phyloP scores from a whole-genome alignment of 441 rosid species.

The Lepidium campestre region DNA sequence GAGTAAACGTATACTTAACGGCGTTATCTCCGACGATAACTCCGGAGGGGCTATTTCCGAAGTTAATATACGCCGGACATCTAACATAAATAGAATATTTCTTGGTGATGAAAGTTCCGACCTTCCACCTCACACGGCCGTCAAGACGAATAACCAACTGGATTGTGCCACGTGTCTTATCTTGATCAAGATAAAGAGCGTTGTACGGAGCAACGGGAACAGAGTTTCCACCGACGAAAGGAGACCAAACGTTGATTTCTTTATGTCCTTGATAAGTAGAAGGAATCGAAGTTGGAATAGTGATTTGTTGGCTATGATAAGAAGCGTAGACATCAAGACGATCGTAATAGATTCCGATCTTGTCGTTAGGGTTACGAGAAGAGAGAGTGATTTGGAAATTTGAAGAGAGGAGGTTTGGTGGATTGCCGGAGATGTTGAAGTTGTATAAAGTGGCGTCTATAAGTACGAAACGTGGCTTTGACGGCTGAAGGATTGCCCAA shows the following conservation, averaged over 20 bases:
- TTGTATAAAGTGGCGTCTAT: conserved; percentile 77
- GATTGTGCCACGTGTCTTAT: conserved; percentile 40
- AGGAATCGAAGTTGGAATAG: conserved; percentile 41
- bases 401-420: conserved; percentile 58
- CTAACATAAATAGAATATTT: conserved; percentile 43
- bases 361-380: conserved; percentile 65
- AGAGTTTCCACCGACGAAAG: conserved; percentile 43
- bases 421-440: conserved; percentile 55
- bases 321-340: conserved; percentile 56
- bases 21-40: conserved; percentile 35
- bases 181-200: conserved; percentile 32
- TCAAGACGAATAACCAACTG: conserved; percentile 41
- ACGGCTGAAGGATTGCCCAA: conserved; percentile 59
- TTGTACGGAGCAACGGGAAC: conserved; percentile 73
- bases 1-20: conserved; percentile 46
- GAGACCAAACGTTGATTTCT: conserved; percentile 73
- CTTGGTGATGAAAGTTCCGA: conserved; percentile 42
- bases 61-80: conserved; percentile 50
- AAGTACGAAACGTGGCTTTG: conserved; percentile 67
- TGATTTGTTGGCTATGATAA: conserved; percentile 70
- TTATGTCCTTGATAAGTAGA: conserved; percentile 56
- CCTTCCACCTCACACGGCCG: conserved; percentile 69
- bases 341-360: conserved; percentile 76
- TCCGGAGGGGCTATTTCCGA: conserved; percentile 22
- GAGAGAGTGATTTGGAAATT: conserved; percentile 63